Percentiles rank a stretch among this genome's conserved stretches.
phyloP scores from a whole-genome alignment of 768 basidiomycete genomes.

The Auriculariales sp. region DNA sequence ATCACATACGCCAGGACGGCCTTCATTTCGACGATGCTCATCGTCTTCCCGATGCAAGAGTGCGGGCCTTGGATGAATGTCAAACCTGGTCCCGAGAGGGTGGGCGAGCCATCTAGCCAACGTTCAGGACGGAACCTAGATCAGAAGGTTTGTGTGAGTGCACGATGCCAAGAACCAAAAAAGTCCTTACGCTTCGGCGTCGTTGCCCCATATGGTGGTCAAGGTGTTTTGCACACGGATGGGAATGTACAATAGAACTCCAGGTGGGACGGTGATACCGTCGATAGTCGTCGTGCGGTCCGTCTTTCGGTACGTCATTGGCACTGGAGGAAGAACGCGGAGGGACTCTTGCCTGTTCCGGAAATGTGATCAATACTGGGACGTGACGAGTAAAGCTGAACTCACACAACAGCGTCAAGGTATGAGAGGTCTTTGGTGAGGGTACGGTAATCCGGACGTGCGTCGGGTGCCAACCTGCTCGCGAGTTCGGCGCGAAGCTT shows the following conservation, averaged over 20 bases:
- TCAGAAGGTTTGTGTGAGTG: not conserved
- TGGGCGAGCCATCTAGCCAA: constrained; percentile 27
- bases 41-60: constrained; percentile 32
- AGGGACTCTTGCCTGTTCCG: constrained; percentile 10
- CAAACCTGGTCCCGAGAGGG: constrained; percentile 19
- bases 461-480: constrained; percentile 17
- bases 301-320: constrained; percentile 9
- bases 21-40: constrained; percentile 35
- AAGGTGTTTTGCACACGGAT: constrained; percentile 37
- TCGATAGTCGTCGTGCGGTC: constrained; percentile 15
- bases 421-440: constrained; percentile 7
- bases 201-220: constrained; percentile 34
- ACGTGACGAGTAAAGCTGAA: not conserved
- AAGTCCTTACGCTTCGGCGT: constrained; percentile 31
- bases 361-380: not conserved
- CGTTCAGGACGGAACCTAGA: constrained; percentile 30
- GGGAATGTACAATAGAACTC: constrained; percentile 27
- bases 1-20: constrained; percentile 18
- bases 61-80: constrained; percentile 33
- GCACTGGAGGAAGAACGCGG: constrained; percentile 11
- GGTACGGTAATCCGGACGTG: constrained; percentile 7
- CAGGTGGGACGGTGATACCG: constrained; percentile 28
- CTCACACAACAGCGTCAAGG: constrained; percentile 10
- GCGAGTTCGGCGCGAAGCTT: constrained; percentile 39
- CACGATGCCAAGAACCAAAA: not conserved